These are phyloP conservation scores for Metschnikowia lochheadii DNA, from an alignment of 805 yeast species.

Conservation along the genomic window DNA sequence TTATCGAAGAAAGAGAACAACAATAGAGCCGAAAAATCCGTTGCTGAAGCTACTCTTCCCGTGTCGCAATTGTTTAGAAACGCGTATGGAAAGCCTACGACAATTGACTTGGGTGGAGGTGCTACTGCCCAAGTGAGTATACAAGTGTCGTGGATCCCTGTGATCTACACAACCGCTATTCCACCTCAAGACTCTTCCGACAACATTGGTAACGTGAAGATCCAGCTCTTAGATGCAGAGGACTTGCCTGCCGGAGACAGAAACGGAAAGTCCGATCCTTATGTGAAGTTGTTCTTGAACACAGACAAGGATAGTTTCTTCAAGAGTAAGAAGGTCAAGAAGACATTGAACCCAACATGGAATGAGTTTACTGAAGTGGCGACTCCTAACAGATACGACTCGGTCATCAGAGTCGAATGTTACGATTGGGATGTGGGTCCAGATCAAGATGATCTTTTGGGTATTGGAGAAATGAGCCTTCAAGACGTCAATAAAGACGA, in stretches of 20 bases:
- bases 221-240: constrained; percentile 60
- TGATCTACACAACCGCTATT: constrained; percentile 47
- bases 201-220: constrained; percentile 66
- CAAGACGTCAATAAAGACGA: constrained; percentile 45
- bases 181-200: constrained; percentile 74
- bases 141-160: constrained; percentile 77
- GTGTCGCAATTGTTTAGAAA: constrained; percentile 61
- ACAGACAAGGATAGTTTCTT: constrained; percentile 52
- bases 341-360: constrained; percentile 88
- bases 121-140: constrained; percentile 51
- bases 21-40: constrained; percentile 52
- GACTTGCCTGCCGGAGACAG: constrained; percentile 81
- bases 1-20: constrained; percentile 51
- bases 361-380: constrained; percentile 62
- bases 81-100: constrained; percentile 59
- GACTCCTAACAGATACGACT: constrained; percentile 59
- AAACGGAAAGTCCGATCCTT: constrained; percentile 93
- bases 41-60: constrained; percentile 63
- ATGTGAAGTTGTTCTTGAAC: constrained; percentile 63
- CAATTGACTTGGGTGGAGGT: constrained; percentile 52
- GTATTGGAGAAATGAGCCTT: constrained; percentile 57
- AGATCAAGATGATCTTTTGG: constrained; percentile 77
- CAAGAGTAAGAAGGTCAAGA: constrained; percentile 79
- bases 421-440: constrained; percentile 95
- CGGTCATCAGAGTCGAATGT: constrained; percentile 53